These are phyloP conservation scores for Caryocar brasiliense DNA, from an alignment of 441 rosid genomes.

Conservation along the genomic window DNA sequence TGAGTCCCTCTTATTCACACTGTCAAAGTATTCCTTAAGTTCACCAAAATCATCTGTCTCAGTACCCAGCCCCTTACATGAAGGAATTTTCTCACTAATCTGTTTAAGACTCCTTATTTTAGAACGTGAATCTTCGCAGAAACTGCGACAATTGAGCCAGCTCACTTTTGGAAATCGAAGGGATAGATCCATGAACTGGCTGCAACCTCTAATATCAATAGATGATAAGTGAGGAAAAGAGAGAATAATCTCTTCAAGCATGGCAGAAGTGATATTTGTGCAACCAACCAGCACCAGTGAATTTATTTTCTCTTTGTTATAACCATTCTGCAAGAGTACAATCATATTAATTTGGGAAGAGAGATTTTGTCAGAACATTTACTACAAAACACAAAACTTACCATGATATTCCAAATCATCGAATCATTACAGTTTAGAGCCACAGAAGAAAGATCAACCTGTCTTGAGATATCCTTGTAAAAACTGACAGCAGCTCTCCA, in stretches of 20 bases:
- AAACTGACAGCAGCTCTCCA: slow-evolving; percentile 81
- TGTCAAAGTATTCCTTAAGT: slow-evolving; percentile 88
- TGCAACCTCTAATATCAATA: slow-evolving; percentile 82
- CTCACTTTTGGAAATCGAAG: slow-evolving; percentile 42
- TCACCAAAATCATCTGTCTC: slow-evolving; percentile 83
- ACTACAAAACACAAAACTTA: slow-evolving; percentile 20
- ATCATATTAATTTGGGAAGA: slow-evolving; percentile 16
- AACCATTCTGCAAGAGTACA: slow-evolving; percentile 62
- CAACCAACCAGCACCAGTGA: slow-evolving; percentile 78
- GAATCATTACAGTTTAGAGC: slow-evolving; percentile 75
- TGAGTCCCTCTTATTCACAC: slow-evolving; percentile 89
- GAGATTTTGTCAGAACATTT: neutral
- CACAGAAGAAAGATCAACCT: slow-evolving; percentile 69
- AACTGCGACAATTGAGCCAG: slow-evolving; percentile 55
- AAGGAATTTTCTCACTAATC: slow-evolving; percentile 35
- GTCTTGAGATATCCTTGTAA: slow-evolving; percentile 69
- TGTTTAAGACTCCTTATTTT: slow-evolving; percentile 63
- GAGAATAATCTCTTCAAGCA: slow-evolving; percentile 62
- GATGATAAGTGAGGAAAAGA: slow-evolving; percentile 56
- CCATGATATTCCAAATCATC: slow-evolving; percentile 55
- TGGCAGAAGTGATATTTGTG: slow-evolving; percentile 52
- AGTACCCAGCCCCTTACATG: slow-evolving; percentile 31
- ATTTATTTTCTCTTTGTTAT: slow-evolving; percentile 60
- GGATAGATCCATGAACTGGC: slow-evolving; percentile 64
- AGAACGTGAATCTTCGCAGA: slow-evolving; percentile 41